phyloP scores from a whole-genome alignment of 192 early-diverging fungal genomes.

The Linnemannia hyalina region DNA sequence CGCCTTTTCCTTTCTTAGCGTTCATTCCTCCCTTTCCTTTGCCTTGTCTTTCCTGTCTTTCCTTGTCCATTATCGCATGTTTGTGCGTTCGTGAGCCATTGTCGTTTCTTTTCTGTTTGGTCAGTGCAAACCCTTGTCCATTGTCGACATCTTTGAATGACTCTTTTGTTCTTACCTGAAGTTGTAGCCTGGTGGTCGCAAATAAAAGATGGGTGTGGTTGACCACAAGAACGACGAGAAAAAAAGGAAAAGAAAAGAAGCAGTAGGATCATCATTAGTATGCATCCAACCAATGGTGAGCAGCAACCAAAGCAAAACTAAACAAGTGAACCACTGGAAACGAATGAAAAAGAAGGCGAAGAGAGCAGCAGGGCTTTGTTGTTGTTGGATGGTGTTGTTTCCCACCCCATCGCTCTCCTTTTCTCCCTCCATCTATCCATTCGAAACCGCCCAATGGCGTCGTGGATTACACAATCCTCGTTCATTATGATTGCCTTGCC shows the following conservation, averaged over 20 bases:
- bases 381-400: background rate
- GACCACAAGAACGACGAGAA: background rate
- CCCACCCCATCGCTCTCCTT: background rate
- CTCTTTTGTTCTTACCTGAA: conserved; percentile 9
- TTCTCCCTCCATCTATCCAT: background rate
- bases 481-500: background rate
- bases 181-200: conserved; percentile 8
- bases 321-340: background rate
- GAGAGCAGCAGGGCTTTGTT: background rate
- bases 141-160: background rate
- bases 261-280: conserved; percentile 1
- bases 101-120: background rate
- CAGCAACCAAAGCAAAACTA: background rate
- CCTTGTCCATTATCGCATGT: background rate
- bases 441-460: background rate
- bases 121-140: background rate
- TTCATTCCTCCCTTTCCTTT: conserved; percentile 3
- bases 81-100: background rate
- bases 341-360: background rate
- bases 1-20: background rate
- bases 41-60: background rate
- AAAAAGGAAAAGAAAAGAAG: background rate
- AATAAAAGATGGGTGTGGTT: background rate
- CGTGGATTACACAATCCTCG: background rate
- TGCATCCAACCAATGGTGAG: background rate